Evolutionary conservation across 805 yeast genomes (phyloP), one percentile per base, ranked within the genome.

Genomic region (Starmerella riodocensis): DNA sequence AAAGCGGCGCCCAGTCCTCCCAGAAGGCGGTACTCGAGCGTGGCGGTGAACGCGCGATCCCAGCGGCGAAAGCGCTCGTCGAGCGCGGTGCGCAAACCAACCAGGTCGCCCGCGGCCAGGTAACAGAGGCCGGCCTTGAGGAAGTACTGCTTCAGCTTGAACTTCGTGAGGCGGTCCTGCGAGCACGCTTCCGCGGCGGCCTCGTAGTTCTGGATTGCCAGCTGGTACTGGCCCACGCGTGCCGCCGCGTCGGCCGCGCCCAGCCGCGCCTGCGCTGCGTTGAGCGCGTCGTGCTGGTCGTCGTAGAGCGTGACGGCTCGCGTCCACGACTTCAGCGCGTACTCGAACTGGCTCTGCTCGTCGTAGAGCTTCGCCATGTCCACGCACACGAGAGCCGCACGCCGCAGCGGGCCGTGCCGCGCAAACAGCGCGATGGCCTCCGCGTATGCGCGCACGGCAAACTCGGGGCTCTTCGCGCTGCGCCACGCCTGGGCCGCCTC

Each of bases 401-500:
- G 45, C 17, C 49, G 36, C 27, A 37, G 32, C 6, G 49, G 51
- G 19, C 51, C 49, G 21, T 37, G 37, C 12, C 39, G 34, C 7
- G 42, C 47, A 26, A 45, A 45, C 14, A 22, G 31, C 12, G 40
- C 40, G 6, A 37, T 34, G 12, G 49, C 47, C 5, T 33, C 35
- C 6, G 48, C 45, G 20, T 45, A 39, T 19, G 14, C 24, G 20
- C 32, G 23, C 3, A 41, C 43, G 8, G 44, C 40, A 12, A 18
- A 17, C 23, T 35, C 37, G 22, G 30, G 46, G 29, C 41, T 46
- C 16, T 41, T 39, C 11, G 34, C 46, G 3, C 16, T 23, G 6
- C 40, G 22, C 44, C 43, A 39, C 8, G 48, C 48, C 21, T 40
- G 30, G 4, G 41, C 50, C 7, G 48, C 46, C 22, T 45, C 48